Percentiles rank a stretch among this genome's conserved stretches.
Evolutionary conservation across 441 rosid species (phyloP).

Genomic region (Populus hybrid): DNA sequence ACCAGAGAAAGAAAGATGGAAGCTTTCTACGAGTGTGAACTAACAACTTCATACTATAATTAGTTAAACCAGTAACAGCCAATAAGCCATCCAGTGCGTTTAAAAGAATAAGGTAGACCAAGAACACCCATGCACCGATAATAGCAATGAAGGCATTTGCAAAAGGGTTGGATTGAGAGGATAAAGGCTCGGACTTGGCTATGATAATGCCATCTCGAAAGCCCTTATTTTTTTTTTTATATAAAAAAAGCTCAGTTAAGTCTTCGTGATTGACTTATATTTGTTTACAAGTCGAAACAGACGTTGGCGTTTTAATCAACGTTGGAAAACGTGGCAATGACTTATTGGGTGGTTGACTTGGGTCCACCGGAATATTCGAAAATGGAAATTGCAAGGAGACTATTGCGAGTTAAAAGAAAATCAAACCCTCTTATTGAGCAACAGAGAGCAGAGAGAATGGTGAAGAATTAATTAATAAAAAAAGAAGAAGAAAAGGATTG

Average conservation of each 20-base stretch:
- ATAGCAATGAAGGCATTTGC: conserved; percentile 24
- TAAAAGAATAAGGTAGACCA: conserved; percentile 74
- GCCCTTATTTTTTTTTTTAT: too few species aligned
- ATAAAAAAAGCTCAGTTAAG: too few species aligned
- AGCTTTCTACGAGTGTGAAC: conserved; percentile 66
- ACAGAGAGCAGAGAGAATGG: background rate
- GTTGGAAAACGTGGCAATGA: background rate
- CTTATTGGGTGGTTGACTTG: background rate
- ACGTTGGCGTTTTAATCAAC: background rate
- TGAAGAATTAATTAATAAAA: background rate
- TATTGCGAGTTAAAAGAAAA: background rate
- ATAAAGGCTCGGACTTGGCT: conserved; percentile 32
- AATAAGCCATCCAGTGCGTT: conserved; percentile 79
- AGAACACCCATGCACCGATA: conserved; percentile 83
- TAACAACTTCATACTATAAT: conserved; percentile 72
- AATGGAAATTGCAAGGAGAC: background rate
- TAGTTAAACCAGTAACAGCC: conserved; percentile 52
- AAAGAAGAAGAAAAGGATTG: background rate
- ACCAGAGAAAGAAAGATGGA: conserved; percentile 17
- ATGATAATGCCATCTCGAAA: conserved; percentile 30
- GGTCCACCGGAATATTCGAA: background rate
- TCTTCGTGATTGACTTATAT: too few species aligned
- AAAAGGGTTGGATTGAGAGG: conserved; percentile 34
- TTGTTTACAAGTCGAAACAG: too few species aligned
- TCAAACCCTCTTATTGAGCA: background rate